Base-by-base conservation (phyloP, 805 yeast species). In the Yarrowia osloensis region DNA sequence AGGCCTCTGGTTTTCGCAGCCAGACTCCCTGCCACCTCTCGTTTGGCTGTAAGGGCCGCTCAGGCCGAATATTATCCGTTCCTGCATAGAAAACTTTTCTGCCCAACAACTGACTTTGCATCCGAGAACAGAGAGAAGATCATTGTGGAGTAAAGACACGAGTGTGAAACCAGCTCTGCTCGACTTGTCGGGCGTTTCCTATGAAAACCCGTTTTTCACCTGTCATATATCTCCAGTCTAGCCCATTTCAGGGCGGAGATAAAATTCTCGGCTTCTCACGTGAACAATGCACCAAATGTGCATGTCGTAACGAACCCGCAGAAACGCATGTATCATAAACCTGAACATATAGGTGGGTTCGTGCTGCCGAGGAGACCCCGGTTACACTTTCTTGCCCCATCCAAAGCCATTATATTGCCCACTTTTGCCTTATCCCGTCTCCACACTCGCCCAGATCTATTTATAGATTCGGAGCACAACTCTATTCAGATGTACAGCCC, bases 41-140 rank as follows among this genome's bases (percentile, higher is more conserved):
- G 8, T n/a, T 21, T 4, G 5, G 40, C 19, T 17, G 19, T 4
- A 22, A 5, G 17, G 19, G 12, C 7, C 19, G 24, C 29, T 4
- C 49, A 13, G 5, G 49, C 9, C 19, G 29, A 31, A 22, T 50
- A 50, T 50, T 50, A 33, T 33, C 15, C 22, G 57, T 50, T 50
- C 57, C 57, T 50, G 57, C 57, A 50, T 50, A 50, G 40, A 50
- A 50, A 50, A 50, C 40, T 50, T 50, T 50, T 50, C 54, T 28
- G 37, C 37, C 39, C 55, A 19, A 13, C 24, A 49, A 29, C 26
- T 21, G 55, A 31, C 39, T 29, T 21, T 19, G 2, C 35, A n/a
- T 17, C 21, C 35, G 19, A 7, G 15, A n/a, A 28, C 13, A 28
- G 35, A 11, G 22, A 15, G 22, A 5, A n/a, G 21, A 4, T 17